Evolutionary conservation across 345 rosid genomes (phyloP).

Genomic region (Alliaria petiolata): DNA sequence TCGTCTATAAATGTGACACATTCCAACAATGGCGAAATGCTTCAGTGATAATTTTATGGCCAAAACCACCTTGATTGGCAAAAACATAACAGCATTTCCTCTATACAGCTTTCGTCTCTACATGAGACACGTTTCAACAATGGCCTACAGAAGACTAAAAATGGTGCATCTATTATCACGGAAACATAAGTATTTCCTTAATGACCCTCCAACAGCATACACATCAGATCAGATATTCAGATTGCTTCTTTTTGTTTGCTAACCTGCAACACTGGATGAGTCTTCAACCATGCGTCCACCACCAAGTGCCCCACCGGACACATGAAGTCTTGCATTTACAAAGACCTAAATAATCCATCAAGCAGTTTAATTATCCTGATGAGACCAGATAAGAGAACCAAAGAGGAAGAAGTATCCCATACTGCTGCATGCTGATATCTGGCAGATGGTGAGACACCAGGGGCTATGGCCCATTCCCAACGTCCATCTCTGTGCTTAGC

Average conservation of each 20-base stretch:
- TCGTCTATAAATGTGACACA: neutral
- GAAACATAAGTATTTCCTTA: neutral
- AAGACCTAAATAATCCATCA: constrained; percentile 52
- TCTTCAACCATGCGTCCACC: constrained; percentile 99
- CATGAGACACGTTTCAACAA: constrained; percentile 9
- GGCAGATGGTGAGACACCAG: constrained; percentile 93
- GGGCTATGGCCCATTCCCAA: constrained; percentile 99
- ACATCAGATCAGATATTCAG: neutral
- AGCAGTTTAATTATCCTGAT: constrained; percentile 14
- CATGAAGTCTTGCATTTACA: constrained; percentile 94
- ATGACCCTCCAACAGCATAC: constrained; percentile 6
- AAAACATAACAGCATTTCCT: neutral
- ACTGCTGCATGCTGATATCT: constrained; percentile 99
- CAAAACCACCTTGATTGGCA: neutral
- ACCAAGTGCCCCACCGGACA: constrained; percentile 97
- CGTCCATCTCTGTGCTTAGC: constrained; percentile 98
- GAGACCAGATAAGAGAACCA: neutral
- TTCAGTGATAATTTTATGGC: too few relatives aligned
- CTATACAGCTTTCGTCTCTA: neutral
- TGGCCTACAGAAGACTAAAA: constrained; percentile 8
- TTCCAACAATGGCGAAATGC: constrained; percentile 5
- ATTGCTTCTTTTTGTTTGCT: constrained; percentile 9
- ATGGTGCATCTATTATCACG: neutral
- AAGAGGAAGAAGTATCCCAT: constrained; percentile 30
- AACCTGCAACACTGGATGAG: constrained; percentile 92